A percentile compares a stretch with the other conserved stretches of the same genome.
Conservation (phyloP, 2,329 filamentous ascomycete genomes). For the Venturiaceae sp. region DNA sequence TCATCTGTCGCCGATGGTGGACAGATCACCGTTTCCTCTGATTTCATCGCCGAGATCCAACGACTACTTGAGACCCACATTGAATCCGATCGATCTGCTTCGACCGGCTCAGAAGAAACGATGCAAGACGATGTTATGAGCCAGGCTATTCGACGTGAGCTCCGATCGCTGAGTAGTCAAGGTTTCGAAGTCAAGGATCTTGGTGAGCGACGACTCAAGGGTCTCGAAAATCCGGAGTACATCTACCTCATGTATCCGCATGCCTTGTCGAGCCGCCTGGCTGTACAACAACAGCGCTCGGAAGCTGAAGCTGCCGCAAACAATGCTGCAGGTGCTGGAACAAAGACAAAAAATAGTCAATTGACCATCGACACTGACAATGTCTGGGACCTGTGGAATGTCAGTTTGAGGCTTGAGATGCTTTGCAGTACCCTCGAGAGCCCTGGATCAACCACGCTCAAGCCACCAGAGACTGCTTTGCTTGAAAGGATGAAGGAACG, state of each 20-base stretch:
- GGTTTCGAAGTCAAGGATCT: conserved; percentile 97
- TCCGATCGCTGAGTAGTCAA: conserved; percentile 77
- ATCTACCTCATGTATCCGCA: conserved; percentile 95
- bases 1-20: conserved; percentile 91
- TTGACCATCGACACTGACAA: conserved; percentile 75
- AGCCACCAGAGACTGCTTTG: conserved; percentile 73
- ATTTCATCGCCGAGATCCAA: conserved; percentile 95
- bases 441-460: conserved; percentile 51
- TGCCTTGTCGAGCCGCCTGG: conserved; percentile 69
- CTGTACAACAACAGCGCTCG: conserved; percentile 51
- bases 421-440: conserved; percentile 82
- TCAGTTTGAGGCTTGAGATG: conserved; percentile 85
- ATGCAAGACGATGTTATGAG: conserved; percentile 66
- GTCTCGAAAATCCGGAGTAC: conserved; percentile 91
- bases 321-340: conserved; percentile 43
- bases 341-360: conserved; percentile 51
- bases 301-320: conserved; percentile 34
- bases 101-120: conserved; percentile 60
- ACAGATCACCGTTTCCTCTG: conserved; percentile 91
- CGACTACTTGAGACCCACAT: conserved; percentile 82
- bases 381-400: conserved; percentile 82
- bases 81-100: conserved; percentile 65
- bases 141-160: conserved; percentile 74
- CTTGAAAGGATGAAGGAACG: conserved; percentile 63
- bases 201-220: conserved; percentile 90